A percentile compares a stretch with the other conserved stretches of the same genome.
Evolutionary conservation across 805 yeast genomes (phyloP).

Genomic region (Ogataea salicorniae): DNA sequence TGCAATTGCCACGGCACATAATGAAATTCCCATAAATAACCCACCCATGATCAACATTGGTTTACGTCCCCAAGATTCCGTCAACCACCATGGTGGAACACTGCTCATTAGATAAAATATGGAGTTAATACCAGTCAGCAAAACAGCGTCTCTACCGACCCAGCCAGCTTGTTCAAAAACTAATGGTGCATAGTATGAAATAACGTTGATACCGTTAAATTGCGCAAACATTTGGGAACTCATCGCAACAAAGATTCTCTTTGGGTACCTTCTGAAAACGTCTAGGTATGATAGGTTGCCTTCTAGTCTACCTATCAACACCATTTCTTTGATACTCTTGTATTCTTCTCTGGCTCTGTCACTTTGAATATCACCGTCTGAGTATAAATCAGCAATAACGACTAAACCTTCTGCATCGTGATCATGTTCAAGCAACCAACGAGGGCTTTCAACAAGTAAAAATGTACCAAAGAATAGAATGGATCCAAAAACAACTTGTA

Average conservation of each 20-base stretch:
- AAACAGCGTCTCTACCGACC: constrained; percentile 79
- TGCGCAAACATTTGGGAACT: constrained; percentile 91
- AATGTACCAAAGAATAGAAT: constrained; percentile 69
- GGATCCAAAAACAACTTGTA: constrained; percentile 62
- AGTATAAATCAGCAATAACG: constrained; percentile 77
- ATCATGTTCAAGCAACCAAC: constrained; percentile 85
- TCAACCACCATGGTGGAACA: constrained; percentile 85
- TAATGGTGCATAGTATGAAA: constrained; percentile 88
- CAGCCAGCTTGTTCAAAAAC: constrained; percentile 96
- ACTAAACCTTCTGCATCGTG: constrained; percentile 77
- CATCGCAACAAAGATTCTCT: constrained; percentile 81
- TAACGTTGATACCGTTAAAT: constrained; percentile 87
- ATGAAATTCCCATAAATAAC: constrained; percentile 67
- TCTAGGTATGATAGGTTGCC: constrained; percentile 73
- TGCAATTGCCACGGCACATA: constrained; percentile 59
- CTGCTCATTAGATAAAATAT: constrained; percentile 55
- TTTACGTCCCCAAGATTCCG: constrained; percentile 88
- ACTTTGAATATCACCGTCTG: constrained; percentile 70
- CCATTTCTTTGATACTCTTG: constrained; percentile 76
- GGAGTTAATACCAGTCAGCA: constrained; percentile 83
- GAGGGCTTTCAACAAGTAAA: constrained; percentile 79
- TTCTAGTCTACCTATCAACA: constrained; percentile 69
- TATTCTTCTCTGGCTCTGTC: constrained; percentile 67
- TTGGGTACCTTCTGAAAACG: constrained; percentile 71
- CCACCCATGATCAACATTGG: constrained; percentile 81